Evolutionary conservation across 1,284 basidiomycete genomes (phyloP).

Genomic region (Rugosomyces carneus): DNA sequence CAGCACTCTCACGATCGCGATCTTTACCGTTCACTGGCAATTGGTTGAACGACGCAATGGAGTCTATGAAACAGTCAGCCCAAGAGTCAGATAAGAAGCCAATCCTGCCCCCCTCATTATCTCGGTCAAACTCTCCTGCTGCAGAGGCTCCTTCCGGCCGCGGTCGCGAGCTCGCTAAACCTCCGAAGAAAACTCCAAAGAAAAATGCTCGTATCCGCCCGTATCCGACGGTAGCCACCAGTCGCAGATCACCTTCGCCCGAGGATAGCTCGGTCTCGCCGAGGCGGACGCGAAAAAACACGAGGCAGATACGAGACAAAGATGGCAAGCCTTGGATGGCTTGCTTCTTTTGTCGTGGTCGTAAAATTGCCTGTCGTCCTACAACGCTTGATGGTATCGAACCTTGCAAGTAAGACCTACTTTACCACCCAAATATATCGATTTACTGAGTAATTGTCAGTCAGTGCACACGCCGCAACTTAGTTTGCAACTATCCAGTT

Average conservation of each 20-base stretch:
- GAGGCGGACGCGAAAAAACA: too few relatives aligned
- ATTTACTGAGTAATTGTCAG: slow-evolving; percentile 13
- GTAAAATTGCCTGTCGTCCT: background rate
- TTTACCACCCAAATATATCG: background rate
- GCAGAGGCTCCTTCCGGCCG: slow-evolving; percentile 2
- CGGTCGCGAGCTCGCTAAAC: background rate
- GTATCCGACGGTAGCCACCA: background rate
- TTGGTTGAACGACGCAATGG: slow-evolving; percentile 11
- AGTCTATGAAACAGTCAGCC: background rate
- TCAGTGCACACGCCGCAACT: slow-evolving; percentile 24
- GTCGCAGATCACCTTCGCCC: background rate
- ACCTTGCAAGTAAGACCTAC: background rate
- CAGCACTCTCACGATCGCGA: background rate
- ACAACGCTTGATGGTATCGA: background rate
- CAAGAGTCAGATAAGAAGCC: background rate
- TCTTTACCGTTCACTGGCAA: slow-evolving; percentile 11
- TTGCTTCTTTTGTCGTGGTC: background rate
- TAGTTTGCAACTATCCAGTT: slow-evolving; percentile 21
- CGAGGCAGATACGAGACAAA: background rate
- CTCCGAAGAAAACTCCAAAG: too few relatives aligned
- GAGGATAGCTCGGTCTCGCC: background rate
- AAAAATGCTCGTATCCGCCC: background rate
- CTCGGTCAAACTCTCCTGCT: background rate
- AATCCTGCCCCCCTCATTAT: background rate
- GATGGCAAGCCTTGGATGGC: background rate